Base-by-base conservation (phyloP, 2,329 filamentous ascomycete species). In the Diaporthe caulivora region DNA sequence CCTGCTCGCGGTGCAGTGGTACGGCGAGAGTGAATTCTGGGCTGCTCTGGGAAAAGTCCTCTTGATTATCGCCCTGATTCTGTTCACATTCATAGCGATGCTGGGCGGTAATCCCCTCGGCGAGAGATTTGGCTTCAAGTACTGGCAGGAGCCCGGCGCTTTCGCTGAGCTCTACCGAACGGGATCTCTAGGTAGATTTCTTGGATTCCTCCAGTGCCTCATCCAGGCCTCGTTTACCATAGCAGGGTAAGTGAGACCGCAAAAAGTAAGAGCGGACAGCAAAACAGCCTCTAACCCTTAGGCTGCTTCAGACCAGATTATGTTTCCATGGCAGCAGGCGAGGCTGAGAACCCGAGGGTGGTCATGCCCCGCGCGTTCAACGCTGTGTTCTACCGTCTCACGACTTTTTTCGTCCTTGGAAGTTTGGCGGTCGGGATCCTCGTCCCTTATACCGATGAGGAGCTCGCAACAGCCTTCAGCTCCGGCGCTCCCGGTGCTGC, bases 31-130 rank as follows among this genome's bases (percentile, higher is more conserved):
- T 9, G 54, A 86, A 82, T 97, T 97, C 79, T 90, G 88, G 88
- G 90, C 92, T 26, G 91, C 94, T 2, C 80, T 94, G 2, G 92
- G 92, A 71, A 95, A 95, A 80, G 88, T 95, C 3, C 77, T 95
- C 2, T 86, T 95, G 67, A 93, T 94, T 74, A 82, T 95, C 47
- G 92, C 90, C 1, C 86, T 96, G 67, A 88, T 95, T 77, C 78
- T 91, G 76, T 95, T 94, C 83, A 96, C 94, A 2, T 94, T 97
- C 79, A 87, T 97, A 76, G 90, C 91, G 76, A 96, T 97, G 92
- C 84, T 97, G 1, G 95, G 94, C 10, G 95, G 93, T 3, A 97
- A 96, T 77, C 95, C 95, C 0, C 80, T 91, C 0, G 86, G 89
- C 49, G 92, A 95, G 77, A 85, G 89, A 0, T 94, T 94, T 75